Evolutionary conservation across 768 basidiomycete genomes (phyloP).

Genomic region (Lactarius psammicola): DNA sequence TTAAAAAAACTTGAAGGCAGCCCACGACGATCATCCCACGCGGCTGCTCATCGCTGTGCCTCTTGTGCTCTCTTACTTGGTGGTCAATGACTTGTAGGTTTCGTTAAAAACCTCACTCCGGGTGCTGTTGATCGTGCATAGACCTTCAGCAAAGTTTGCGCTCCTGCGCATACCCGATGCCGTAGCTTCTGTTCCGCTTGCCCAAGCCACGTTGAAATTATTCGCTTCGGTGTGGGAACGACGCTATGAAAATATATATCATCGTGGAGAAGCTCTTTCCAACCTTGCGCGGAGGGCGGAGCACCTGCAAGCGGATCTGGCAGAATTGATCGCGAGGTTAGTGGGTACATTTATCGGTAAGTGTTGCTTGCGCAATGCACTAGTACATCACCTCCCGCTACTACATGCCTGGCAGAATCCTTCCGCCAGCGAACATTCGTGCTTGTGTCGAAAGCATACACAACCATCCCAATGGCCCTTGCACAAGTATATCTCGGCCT

Average conservation of each 20-base stretch:
- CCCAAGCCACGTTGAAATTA: slow-evolving; percentile 47
- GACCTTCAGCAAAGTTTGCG: slow-evolving; percentile 59
- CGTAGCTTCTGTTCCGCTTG: slow-evolving; percentile 45
- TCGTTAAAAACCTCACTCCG: not conserved
- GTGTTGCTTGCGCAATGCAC: not conserved
- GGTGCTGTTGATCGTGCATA: slow-evolving; percentile 33
- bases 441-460: slow-evolving; percentile 63
- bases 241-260: slow-evolving; percentile 55
- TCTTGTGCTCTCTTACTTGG: slow-evolving; percentile 63
- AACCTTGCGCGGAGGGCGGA: slow-evolving; percentile 44
- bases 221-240: slow-evolving; percentile 52
- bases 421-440: slow-evolving; percentile 58
- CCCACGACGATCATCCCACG: slow-evolving; percentile 29
- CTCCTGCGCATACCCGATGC: slow-evolving; percentile 54
- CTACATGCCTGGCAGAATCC: slow-evolving; percentile 40
- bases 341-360: slow-evolving; percentile 52
- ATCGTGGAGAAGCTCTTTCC: slow-evolving; percentile 44
- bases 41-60: slow-evolving; percentile 54
- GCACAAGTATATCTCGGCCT: slow-evolving; percentile 60
- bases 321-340: slow-evolving; percentile 45
- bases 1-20: slow-evolving; percentile 26
- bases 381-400: not conserved
- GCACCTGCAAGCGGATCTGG: slow-evolving; percentile 48
- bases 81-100: slow-evolving; percentile 60
- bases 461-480: slow-evolving; percentile 53